These are phyloP conservation scores for Dispira parvispora DNA, from an alignment of 192 early-diverging fungal species.

Conservation along the genomic window DNA sequence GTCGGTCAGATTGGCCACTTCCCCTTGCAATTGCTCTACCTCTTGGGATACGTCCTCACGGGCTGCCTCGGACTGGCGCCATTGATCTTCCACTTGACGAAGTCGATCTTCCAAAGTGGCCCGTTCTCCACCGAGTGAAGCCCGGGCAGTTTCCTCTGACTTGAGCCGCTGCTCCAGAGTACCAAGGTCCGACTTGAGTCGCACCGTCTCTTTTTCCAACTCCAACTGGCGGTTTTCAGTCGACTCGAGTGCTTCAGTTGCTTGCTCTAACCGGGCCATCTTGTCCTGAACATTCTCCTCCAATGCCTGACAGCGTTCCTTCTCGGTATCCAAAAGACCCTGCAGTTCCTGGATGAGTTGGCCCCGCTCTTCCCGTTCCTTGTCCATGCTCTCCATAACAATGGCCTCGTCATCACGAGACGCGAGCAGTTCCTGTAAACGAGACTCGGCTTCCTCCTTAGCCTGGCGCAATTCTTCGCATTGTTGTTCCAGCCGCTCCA, in stretches of 20 bases:
- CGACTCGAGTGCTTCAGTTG: slow-evolving; percentile 17
- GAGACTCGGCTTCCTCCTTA: slow-evolving; percentile 30
- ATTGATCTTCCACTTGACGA: slow-evolving; percentile 14
- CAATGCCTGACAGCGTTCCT: slow-evolving; percentile 21
- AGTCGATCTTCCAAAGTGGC: slow-evolving; percentile 5
- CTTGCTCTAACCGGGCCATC: slow-evolving; percentile 10
- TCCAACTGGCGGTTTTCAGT: slow-evolving; percentile 14
- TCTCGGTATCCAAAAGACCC: slow-evolving; percentile 35
- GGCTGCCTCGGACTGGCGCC: slow-evolving; percentile 12
- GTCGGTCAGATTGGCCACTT: background rate
- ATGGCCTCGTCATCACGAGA: slow-evolving; percentile 47
- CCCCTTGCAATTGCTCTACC: slow-evolving; percentile 8
- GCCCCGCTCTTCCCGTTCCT: slow-evolving; percentile 36
- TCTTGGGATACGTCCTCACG: slow-evolving; percentile 9
- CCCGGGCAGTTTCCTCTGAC: background rate
- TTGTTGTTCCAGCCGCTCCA: slow-evolving; percentile 56
- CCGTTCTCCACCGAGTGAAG: background rate
- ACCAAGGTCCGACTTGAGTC: slow-evolving; percentile 14
- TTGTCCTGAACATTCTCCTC: slow-evolving; percentile 15
- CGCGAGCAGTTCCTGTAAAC: slow-evolving; percentile 36
- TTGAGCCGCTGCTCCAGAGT: slow-evolving; percentile 17
- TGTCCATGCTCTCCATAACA: slow-evolving; percentile 33
- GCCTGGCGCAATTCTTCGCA: slow-evolving; percentile 27
- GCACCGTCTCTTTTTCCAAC: slow-evolving; percentile 14
- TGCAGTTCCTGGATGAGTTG: slow-evolving; percentile 32